phyloP scores from a whole-genome alignment of 1,284 basidiomycete genomes.

The Farysia itapuensis region DNA sequence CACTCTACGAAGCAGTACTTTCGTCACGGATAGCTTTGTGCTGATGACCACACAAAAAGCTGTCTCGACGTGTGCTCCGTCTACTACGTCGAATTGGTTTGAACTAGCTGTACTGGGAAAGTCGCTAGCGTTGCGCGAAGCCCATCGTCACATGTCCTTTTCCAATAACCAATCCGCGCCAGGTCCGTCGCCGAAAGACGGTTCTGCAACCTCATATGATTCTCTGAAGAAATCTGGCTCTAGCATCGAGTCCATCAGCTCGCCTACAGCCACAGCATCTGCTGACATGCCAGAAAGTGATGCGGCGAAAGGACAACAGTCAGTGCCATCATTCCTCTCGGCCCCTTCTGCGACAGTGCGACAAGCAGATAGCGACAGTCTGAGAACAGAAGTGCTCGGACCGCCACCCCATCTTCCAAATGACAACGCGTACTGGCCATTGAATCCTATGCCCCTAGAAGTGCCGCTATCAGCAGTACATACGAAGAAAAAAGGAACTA shows the following conservation, averaged over 20 bases:
- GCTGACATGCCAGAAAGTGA: background rate
- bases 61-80: too few species aligned
- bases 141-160: slow-evolving; percentile 15
- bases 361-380: slow-evolving; percentile 2
- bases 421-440: slow-evolving; percentile 28
- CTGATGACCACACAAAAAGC: too few species aligned
- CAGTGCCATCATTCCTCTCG: slow-evolving; percentile 6
- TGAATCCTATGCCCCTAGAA: slow-evolving; percentile 21
- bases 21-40: too few species aligned
- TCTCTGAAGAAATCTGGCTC: background rate
- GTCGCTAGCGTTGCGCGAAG: slow-evolving; percentile 11
- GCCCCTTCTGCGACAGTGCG: background rate
- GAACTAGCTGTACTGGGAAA: slow-evolving; percentile 22
- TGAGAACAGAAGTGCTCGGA: slow-evolving; percentile 40
- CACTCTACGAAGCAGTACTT: too few species aligned
- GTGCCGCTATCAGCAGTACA: slow-evolving; percentile 1
- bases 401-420: slow-evolving; percentile 28
- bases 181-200: background rate
- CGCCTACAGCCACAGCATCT: background rate
- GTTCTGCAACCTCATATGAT: background rate
- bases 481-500: slow-evolving; percentile 8
- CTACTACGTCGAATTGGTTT: slow-evolving; percentile 15
- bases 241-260: background rate
- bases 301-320: too few species aligned
- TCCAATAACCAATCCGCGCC: background rate